phyloP scores from a whole-genome alignment of 208 protist species.

The Trypanosoma scelopori region DNA sequence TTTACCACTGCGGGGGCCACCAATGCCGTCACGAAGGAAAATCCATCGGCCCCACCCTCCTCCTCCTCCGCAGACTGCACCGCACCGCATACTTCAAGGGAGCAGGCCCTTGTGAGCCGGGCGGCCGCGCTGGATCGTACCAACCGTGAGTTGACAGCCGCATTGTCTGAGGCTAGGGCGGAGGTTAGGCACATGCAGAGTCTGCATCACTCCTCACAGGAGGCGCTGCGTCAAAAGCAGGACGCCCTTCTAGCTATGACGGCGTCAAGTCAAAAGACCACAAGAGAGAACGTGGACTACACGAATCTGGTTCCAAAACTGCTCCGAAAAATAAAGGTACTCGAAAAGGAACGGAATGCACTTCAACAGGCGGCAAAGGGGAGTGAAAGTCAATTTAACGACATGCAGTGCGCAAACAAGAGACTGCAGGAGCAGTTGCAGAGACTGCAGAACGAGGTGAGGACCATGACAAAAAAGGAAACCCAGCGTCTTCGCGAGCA shows the following conservation, averaged over 20 bases:
- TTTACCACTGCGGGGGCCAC: background rate
- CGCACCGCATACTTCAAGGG: constrained; percentile 15
- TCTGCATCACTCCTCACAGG: constrained; percentile 23
- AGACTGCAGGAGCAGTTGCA: constrained; percentile 14
- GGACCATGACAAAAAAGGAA: constrained; percentile 8
- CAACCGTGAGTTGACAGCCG: constrained; percentile 16
- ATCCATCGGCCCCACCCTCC: background rate
- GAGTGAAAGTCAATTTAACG: constrained; percentile 1
- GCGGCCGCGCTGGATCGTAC: constrained; percentile 29
- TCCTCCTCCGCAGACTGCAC: background rate
- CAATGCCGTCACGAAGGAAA: background rate
- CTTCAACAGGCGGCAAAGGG: constrained; percentile 29
- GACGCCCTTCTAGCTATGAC: constrained; percentile 25
- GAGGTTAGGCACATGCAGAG: constrained; percentile 18
- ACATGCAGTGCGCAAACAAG: constrained; percentile 7
- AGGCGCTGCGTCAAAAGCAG: constrained; percentile 34
- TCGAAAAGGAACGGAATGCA: constrained; percentile 37
- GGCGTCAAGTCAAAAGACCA: constrained; percentile 24
- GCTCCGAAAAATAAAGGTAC: constrained; percentile 33
- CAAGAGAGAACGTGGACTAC: constrained; percentile 44
- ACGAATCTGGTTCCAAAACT: constrained; percentile 46
- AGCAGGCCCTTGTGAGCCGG: constrained; percentile 30
- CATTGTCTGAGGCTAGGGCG: constrained; percentile 16
- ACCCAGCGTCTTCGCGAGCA: constrained; percentile 23
- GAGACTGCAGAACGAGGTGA: constrained; percentile 14